Base-by-base conservation (phyloP, 495 filamentous ascomycete species). In the Choiromyces venosus region DNA sequence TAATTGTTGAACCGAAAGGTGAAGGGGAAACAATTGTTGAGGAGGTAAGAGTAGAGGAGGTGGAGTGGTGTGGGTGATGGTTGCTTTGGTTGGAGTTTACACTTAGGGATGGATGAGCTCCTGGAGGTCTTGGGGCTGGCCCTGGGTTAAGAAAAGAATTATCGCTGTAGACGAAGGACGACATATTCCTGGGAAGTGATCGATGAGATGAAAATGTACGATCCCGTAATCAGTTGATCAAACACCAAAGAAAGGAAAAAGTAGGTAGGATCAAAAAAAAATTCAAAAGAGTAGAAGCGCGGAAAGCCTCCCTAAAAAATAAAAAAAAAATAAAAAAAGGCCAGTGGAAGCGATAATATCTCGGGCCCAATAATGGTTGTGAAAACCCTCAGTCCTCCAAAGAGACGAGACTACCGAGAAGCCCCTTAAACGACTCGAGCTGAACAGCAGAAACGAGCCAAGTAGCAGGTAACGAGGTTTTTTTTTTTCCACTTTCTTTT, bases 131-230 rank as follows among this genome's bases (percentile, higher is more conserved):
- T 65, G 95, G 95, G 71, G 95, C 94, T 66, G 95, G 94, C 67
- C 95, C 93, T 71, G 95, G 93, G 81, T 97, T 98, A 91, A 97
- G 95, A 84, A 99, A 99, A 35, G 74, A 68, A 68, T 70, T 78
- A 40, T 80, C 75, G 69, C 73, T 75, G 66, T 80, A 80, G 36
- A 69, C 61, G 70, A 71, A 77, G 29, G 71, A 74, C 36, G 75
- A 77, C 52, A 61, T 61, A 33, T 61, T 33, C 52, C 52, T 29
- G 25, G 46, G 56, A 71, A 69, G 39, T 65, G 40, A 37, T 67
- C 52, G 69, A 40, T 67, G 66, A 67, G 66, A 40, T 66, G 39
- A 70, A 37, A 69, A 74, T 70, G 69, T 39, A 71, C 64, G 65
- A 40, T 67, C 38, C 38, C 19, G 36, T 8, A 37, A 37, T 37